Base-by-base conservation (phyloP, 768 basidiomycete species). In the Pisolithus albus region DNA sequence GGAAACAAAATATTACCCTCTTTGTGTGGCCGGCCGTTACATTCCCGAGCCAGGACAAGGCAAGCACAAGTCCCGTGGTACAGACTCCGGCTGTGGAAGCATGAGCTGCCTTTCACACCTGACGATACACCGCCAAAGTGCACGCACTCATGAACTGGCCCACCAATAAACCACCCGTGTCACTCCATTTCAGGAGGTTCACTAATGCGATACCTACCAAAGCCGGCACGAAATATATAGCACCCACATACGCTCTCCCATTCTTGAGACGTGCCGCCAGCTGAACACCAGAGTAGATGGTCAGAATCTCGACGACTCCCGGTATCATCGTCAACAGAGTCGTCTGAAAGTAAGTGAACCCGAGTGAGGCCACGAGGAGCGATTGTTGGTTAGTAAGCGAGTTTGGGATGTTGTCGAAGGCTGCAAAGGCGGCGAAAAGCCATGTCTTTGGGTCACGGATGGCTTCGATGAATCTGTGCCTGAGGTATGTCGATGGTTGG, bases 1-100 rank as follows among this genome's bases (percentile, higher is more conserved):
- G 5, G 7, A 3, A 5, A 71, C 10, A 66, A 7, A 2, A 28
- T 19, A 86, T 84, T 0, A 89, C 75, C 54, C 76, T 74, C 66
- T 87, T 87, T 28, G 86, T 88, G 59, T 86, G 86, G 0, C 84
- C 86, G 0, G 84, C 78, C 0, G 83, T 87, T 6, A 84, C 78
- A 40, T 65, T 76, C 1, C 77, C 78, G 15, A 86, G 60, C 86
- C 86, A 88, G 3, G 81, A 74, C 39, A 88, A 58, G 13, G 78
- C 69, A 15, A 88, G 64, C 10, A 79, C 76, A 51, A 86, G 87
- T 7, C 78, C 80, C 3, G 83, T 79, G 5, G 74, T 75, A 16
- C 73, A 76, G 36, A 81, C 69, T 52, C 72, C 78, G 71, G 53
- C 47, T 42, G 46, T 48, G 61, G 63, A 64, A 28, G 56, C 52